Conservation (phyloP, 1,284 basidiomycete genomes). For the Pyrrhoderma noxium region DNA sequence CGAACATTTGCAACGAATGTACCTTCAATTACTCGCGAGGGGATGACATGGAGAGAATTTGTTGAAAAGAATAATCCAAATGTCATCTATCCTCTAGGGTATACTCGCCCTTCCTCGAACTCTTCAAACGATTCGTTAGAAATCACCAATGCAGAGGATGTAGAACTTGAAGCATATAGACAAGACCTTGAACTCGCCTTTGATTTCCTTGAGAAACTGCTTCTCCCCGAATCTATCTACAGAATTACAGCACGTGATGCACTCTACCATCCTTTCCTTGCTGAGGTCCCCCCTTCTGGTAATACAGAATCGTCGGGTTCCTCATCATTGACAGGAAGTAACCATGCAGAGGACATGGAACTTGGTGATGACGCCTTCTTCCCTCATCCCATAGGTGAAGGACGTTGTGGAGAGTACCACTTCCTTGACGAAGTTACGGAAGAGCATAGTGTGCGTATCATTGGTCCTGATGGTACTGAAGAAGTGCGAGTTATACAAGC, state of each 20-base stretch:
- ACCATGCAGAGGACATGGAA: conserved; percentile 25
- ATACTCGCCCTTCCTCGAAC: conserved; percentile 28
- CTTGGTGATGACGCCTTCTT: conserved; percentile 55
- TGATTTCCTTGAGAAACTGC: conserved; percentile 62
- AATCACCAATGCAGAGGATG: conserved; percentile 18
- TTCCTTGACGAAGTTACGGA: conserved; percentile 50
- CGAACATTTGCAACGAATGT: conserved; percentile 84
- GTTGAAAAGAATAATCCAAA: conserved; percentile 73
- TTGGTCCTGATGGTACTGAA: conserved; percentile 20
- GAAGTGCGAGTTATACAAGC: conserved; percentile 38
- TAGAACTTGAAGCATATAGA: conserved; percentile 41
- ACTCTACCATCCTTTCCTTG: conserved; percentile 73
- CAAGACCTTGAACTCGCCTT: conserved; percentile 60
- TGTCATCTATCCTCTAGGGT: conserved; percentile 39
- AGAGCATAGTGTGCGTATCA: conserved; percentile 42
- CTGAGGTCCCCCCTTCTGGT: conserved; percentile 14
- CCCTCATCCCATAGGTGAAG: conserved; percentile 60
- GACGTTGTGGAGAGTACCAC: conserved; percentile 54
- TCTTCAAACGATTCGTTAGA: conserved; percentile 27
- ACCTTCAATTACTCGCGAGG: conserved; percentile 60
- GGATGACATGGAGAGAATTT: conserved; percentile 64
- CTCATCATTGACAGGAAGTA: not conserved
- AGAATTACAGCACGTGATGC: conserved; percentile 72
- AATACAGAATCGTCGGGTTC: not conserved
- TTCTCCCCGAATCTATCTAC: conserved; percentile 69